These are phyloP conservation scores for Rhododendron vialii DNA, from an alignment of 148 eudicot species.

Conservation along the genomic window DNA sequence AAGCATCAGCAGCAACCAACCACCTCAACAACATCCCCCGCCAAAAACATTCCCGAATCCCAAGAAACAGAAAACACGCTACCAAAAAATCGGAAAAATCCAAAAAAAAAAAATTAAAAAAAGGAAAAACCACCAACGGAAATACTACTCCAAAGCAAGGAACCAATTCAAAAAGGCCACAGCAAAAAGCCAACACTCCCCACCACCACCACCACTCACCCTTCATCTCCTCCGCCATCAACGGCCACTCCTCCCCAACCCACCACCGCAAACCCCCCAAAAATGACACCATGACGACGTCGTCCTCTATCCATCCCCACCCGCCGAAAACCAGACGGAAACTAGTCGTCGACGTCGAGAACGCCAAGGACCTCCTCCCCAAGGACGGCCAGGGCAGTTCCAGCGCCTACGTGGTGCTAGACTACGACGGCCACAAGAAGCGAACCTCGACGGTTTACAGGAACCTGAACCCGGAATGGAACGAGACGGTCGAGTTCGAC, in stretches of 20 bases:
- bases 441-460: slow-evolving; percentile 58
- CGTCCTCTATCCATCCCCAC: slow-evolving; percentile 23
- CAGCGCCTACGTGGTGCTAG: slow-evolving; percentile 80
- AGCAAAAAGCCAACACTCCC: slow-evolving; percentile 5
- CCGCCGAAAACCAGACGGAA: slow-evolving; percentile 35
- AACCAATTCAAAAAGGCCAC: slow-evolving; percentile 18
- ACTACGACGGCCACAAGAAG: slow-evolving; percentile 79
- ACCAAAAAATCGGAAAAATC: background rate
- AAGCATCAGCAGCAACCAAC: slow-evolving; percentile 4
- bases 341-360: slow-evolving; percentile 59
- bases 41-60: slow-evolving; percentile 16
- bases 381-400: slow-evolving; percentile 96
- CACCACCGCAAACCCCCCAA: background rate
- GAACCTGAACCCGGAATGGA: slow-evolving; percentile 84
- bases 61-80: background rate
- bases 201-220: background rate
- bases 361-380: slow-evolving; percentile 84
- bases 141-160: slow-evolving; percentile 4
- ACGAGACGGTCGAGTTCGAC: slow-evolving; percentile 64
- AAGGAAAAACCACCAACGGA: background rate
- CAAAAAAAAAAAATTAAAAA: background rate
- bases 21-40: slow-evolving; percentile 12
- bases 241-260: slow-evolving; percentile 13
- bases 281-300: slow-evolving; percentile 52
- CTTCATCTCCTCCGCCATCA: slow-evolving; percentile 29